Percentiles rank a stretch among this genome's conserved stretches.
These are phyloP conservation scores for Pyrenophora seminiperda DNA, from an alignment of 2,329 filamentous ascomycete genomes.

Conservation along the genomic window DNA sequence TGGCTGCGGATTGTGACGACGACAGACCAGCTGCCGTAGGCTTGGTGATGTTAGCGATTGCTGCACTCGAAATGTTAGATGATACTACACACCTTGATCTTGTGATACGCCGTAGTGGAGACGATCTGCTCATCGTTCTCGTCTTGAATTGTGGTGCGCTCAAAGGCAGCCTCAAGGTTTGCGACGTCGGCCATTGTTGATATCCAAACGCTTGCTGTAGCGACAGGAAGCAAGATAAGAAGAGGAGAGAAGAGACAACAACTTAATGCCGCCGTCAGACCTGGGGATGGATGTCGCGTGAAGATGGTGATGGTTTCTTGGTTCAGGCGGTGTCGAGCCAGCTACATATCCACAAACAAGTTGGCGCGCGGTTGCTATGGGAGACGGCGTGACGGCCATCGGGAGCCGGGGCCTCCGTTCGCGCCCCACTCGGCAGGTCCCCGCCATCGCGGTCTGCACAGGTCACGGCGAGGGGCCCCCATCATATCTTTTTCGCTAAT, in stretches of 20 bases:
- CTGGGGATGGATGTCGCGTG: conserved; percentile 16
- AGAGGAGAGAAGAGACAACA: conserved; percentile 15
- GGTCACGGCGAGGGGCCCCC: neutral
- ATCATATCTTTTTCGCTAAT: neutral
- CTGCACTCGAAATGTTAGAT: neutral
- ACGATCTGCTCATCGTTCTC: conserved; percentile 71
- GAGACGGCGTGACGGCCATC: conserved; percentile 13
- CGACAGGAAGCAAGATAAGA: conserved; percentile 13
- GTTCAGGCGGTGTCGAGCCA: conserved; percentile 6
- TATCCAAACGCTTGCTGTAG: conserved; percentile 11
- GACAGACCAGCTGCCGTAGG: conserved; percentile 56
- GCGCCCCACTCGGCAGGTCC: conserved; percentile 8
- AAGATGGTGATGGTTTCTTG: conserved; percentile 13
- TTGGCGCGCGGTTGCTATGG: conserved; percentile 16
- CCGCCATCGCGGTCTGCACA: conserved; percentile 19
- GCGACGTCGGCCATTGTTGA: conserved; percentile 61
- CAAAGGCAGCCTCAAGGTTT: conserved; percentile 82
- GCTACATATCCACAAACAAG: conserved; percentile 24
- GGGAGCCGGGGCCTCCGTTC: conserved; percentile 11
- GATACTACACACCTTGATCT: conserved; percentile 70
- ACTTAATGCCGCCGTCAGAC: conserved; percentile 15
- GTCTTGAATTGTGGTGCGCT: conserved; percentile 86
- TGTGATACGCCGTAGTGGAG: conserved; percentile 66
- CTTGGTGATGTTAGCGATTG: conserved; percentile 42
- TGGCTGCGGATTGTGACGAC: conserved; percentile 51